Percentiles rank a stretch among this genome's conserved stretches.
Conservation (phyloP, 495 filamentous ascomycete genomes). For the Lepidopterella palustris region DNA sequence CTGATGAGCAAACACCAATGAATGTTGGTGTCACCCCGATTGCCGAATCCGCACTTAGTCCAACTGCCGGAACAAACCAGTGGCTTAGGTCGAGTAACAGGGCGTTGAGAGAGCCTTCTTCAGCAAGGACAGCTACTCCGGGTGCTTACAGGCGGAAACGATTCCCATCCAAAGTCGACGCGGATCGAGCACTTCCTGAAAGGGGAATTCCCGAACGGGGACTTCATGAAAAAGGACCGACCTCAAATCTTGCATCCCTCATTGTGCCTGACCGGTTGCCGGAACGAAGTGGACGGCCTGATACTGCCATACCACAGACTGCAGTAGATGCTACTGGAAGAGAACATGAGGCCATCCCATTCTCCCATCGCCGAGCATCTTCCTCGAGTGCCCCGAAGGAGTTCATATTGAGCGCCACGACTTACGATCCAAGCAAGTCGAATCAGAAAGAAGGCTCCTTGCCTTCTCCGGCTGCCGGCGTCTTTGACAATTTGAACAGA, state of each 20-base stretch:
- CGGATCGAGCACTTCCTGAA: slow-evolving; percentile 31
- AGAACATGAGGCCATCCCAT: slow-evolving; percentile 24
- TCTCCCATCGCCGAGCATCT: slow-evolving; percentile 17
- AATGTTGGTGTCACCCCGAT: slow-evolving; percentile 80
- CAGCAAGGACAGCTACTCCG: slow-evolving; percentile 68
- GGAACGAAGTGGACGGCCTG: slow-evolving; percentile 11
- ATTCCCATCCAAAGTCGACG: slow-evolving; percentile 81
- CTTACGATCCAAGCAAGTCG: slow-evolving; percentile 19
- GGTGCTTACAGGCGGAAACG: slow-evolving; percentile 60
- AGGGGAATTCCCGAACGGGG: too few relatives aligned
- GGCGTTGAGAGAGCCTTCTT: slow-evolving; percentile 49
- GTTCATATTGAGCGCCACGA: slow-evolving; percentile 26
- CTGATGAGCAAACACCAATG: slow-evolving; percentile 69
- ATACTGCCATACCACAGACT: slow-evolving; percentile 13
- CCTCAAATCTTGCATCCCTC: slow-evolving; percentile 15
- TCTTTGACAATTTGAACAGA: slow-evolving; percentile 51
- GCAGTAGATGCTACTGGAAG: slow-evolving; percentile 25
- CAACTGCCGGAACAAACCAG: slow-evolving; percentile 31
- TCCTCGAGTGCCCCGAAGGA: slow-evolving; percentile 15
- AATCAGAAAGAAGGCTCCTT: slow-evolving; percentile 36
- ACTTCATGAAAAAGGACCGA: slow-evolving; percentile 14
- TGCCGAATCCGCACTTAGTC: slow-evolving; percentile 70
- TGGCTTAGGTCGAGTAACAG: slow-evolving; percentile 40
- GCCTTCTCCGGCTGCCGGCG: slow-evolving; percentile 51
- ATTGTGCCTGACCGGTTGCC: slow-evolving; percentile 14